These are phyloP conservation scores for Rutidosis leptorrhynchoides DNA, from an alignment of 129 eudicot genomes.

Conservation along the genomic window DNA sequence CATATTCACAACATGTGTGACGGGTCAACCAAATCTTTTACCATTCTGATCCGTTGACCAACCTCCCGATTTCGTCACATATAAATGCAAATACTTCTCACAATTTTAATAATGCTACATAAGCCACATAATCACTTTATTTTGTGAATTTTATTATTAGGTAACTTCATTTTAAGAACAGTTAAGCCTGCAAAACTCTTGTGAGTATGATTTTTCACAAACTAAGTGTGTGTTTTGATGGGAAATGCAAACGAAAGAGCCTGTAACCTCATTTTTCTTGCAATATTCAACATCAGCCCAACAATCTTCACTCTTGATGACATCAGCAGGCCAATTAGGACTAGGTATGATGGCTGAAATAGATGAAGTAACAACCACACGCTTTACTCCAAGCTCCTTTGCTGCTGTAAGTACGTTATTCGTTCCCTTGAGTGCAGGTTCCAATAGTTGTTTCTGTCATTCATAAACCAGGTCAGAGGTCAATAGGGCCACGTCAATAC, in stretches of 20 bases:
- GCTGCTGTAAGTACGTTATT: constrained; percentile 84
- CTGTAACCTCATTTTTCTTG: constrained; percentile 65
- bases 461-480: constrained; percentile 14
- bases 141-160: background rate
- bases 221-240: background rate
- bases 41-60: constrained; percentile 1
- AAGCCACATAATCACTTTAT: constrained; percentile 6
- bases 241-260: constrained; percentile 11
- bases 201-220: too few relatives aligned
- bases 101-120: constrained; percentile 5
- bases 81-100: constrained; percentile 5
- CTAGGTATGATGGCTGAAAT: constrained; percentile 72
- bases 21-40: background rate
- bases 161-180: background rate
- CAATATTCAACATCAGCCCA: constrained; percentile 89
- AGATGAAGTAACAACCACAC: constrained; percentile 95
- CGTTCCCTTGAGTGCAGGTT: constrained; percentile 85
- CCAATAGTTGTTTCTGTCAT: constrained; percentile 58
- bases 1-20: background rate
- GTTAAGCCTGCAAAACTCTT: constrained; percentile 13
- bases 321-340: constrained; percentile 72
- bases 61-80: background rate
- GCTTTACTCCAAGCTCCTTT: constrained; percentile 71
- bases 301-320: constrained; percentile 70
- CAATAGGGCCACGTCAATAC: background rate